Evolutionary conservation across 345 rosid species (phyloP).

Genomic region (Citrus inodora): DNA sequence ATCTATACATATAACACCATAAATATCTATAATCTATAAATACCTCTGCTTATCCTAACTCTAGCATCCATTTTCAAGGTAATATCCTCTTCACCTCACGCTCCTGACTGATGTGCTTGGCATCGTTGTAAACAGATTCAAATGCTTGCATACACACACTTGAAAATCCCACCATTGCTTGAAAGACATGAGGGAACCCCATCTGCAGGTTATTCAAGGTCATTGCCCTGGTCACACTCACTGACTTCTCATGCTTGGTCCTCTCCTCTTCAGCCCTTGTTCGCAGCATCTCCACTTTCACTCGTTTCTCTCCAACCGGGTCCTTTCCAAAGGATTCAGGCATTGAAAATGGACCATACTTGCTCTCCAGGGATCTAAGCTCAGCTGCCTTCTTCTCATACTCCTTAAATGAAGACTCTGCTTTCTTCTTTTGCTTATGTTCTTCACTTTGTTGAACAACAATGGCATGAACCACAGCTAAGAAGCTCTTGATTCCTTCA

Average conservation of each 20-base stretch:
- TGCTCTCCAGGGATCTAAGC: slow-evolving; percentile 69
- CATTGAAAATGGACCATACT: slow-evolving; percentile 60
- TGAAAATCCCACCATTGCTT: slow-evolving; percentile 88
- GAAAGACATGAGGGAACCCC: slow-evolving; percentile 90
- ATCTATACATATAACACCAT: slow-evolving; percentile 17
- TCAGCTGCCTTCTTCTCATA: slow-evolving; percentile 67
- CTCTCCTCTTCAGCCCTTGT: slow-evolving; percentile 85
- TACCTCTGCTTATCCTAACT: neutral
- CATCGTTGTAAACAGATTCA: slow-evolving; percentile 78
- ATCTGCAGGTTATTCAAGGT: slow-evolving; percentile 85
- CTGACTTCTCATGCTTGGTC: slow-evolving; percentile 68
- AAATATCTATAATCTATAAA: neutral
- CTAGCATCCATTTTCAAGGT: slow-evolving; percentile 24
- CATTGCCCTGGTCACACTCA: slow-evolving; percentile 74
- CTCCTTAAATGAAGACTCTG: slow-evolving; percentile 57
- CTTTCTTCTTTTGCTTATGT: slow-evolving; percentile 79
- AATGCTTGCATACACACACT: slow-evolving; percentile 88
- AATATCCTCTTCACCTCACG: slow-evolving; percentile 50
- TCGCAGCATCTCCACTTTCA: slow-evolving; percentile 57
- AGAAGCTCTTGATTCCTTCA: slow-evolving; percentile 89
- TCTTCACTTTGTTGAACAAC: slow-evolving; percentile 86
- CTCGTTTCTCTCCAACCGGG: slow-evolving; percentile 61
- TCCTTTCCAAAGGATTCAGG: slow-evolving; percentile 47
- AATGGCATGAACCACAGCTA: slow-evolving; percentile 73
- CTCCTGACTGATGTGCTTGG: slow-evolving; percentile 44